Base-by-base conservation (phyloP, 495 filamentous ascomycete species). In the Penicillium alfredii region DNA sequence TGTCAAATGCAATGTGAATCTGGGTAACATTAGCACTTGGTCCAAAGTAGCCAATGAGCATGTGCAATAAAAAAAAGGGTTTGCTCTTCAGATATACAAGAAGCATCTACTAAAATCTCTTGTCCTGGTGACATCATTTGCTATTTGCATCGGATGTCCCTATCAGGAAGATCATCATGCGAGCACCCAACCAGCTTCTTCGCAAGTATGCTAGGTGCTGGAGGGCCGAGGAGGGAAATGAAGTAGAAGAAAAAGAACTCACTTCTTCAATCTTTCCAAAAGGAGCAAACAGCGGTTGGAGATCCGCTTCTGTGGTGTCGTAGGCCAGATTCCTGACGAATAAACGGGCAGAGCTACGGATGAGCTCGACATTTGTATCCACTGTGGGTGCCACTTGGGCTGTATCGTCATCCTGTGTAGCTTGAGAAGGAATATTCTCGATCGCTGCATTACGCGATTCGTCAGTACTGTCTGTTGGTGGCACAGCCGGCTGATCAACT, bases 141-240 rank as follows among this genome's bases (percentile, higher is more conserved):
- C 76, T 18, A 63, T 56, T 66, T 61, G 78, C 81, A 92, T 96
- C 79, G 84, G 88, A 74, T 97, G 90, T 96, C 92, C 92, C 92
- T 97, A 97, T 95, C 90, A 78, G 82, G 82, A 77, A 77, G 63
- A 81, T 96, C 90, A 96, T 96, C 90, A 89, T 72, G 55, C 64
- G 71, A 73, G 58, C 52, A 47, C 47, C 42, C 37, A 22, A 41
- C 41, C 31, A 19, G 30, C 23, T 38, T 14, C 39, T 35, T 15
- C 11, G 24, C 18, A 35, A 46, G 31, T 37, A 37, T 20, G 30
- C 26, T 24, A 47, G 27, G 24, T 30, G 26, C 23, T n/a, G 35
- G 39, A 14, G 32, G 33, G 40, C 28, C 16, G 27, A 24, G 27
- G 20, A 20, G 11, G 30, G 23, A 33, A 31, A 32, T 30, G n/a